A percentile compares a stretch with the other conserved stretches of the same genome.
Conservation (phyloP, 2,329 filamentous ascomycete species). For the Epichloe typhina region DNA sequence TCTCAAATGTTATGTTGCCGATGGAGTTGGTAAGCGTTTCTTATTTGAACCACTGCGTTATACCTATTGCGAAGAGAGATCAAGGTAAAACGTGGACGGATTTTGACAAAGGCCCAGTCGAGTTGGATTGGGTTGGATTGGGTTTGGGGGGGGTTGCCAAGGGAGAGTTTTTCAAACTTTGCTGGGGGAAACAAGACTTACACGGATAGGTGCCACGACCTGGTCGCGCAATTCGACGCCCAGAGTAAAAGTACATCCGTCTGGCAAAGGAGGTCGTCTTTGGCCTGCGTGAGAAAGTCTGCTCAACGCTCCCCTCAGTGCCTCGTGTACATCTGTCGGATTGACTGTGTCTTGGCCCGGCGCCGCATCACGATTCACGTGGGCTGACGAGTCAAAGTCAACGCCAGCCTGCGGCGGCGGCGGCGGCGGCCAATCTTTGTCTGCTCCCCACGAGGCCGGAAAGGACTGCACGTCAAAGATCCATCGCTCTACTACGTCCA, state of each 20-base stretch:
- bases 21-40: no score
- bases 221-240: slow-evolving; percentile 58
- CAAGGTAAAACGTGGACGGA: no score
- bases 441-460: slow-evolving; percentile 18
- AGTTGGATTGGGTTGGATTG: no score
- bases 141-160: slow-evolving; percentile 41
- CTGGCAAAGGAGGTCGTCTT: slow-evolving; percentile 42
- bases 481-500: slow-evolving; percentile 45
- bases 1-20: background rate
- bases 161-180: slow-evolving; percentile 5
- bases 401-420: background rate
- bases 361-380: slow-evolving; percentile 16
- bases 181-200: slow-evolving; percentile 18
- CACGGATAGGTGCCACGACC: slow-evolving; percentile 42
- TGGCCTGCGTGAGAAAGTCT: slow-evolving; percentile 48
- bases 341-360: slow-evolving; percentile 23
- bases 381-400: background rate
- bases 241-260: slow-evolving; percentile 61
- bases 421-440: background rate
- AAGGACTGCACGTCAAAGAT: slow-evolving; percentile 44
- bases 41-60: background rate
- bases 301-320: slow-evolving; percentile 54
- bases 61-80: background rate
- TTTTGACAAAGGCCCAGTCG: no score
- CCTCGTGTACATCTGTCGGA: slow-evolving; percentile 54